Percentiles rank a stretch among this genome's conserved stretches.
Evolutionary conservation across 2,329 filamentous ascomycete genomes (phyloP).

Genomic region (Immersiporthe knoxdaviesiana): DNA sequence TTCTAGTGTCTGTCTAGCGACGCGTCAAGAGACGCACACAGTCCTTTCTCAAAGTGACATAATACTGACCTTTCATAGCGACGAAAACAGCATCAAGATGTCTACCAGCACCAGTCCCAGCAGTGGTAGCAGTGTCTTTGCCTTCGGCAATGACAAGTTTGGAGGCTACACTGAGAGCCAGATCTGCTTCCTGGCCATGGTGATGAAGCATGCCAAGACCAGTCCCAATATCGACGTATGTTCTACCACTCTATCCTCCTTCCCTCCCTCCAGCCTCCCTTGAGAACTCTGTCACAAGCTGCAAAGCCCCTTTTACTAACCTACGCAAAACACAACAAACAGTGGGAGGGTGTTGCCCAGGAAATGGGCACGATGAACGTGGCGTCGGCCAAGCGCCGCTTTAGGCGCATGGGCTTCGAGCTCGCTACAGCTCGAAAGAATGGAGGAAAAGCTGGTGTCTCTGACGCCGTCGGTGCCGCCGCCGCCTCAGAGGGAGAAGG

Average conservation of each 20-base stretch:
- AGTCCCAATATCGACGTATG: constrained; percentile 31
- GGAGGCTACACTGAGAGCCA: constrained; percentile 19
- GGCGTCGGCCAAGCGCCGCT: constrained; percentile 30
- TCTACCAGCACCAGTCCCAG: background rate
- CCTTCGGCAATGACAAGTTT: background rate
- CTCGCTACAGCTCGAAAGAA: constrained; percentile 16
- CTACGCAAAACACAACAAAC: background rate
- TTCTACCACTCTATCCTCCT: background rate
- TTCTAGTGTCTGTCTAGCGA: no score
- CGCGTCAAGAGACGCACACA: background rate
- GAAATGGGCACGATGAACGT: constrained; percentile 14
- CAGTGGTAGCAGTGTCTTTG: background rate
- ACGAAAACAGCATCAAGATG: background rate
- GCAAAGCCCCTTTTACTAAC: background rate
- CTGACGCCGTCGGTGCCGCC: no score
- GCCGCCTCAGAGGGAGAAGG: no score
- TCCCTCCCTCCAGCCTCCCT: background rate
- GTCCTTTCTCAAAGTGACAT: background rate
- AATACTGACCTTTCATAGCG: background rate
- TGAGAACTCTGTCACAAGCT: background rate
- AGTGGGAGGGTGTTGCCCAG: constrained; percentile 29
- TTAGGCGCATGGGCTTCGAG: constrained; percentile 28
- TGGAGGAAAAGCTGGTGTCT: background rate
- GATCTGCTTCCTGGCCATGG: constrained; percentile 23
- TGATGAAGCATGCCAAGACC: constrained; percentile 28